Evolutionary conservation across 2,329 filamentous ascomycete species (phyloP).

Genomic region (Fusarium oligoseptatum): DNA sequence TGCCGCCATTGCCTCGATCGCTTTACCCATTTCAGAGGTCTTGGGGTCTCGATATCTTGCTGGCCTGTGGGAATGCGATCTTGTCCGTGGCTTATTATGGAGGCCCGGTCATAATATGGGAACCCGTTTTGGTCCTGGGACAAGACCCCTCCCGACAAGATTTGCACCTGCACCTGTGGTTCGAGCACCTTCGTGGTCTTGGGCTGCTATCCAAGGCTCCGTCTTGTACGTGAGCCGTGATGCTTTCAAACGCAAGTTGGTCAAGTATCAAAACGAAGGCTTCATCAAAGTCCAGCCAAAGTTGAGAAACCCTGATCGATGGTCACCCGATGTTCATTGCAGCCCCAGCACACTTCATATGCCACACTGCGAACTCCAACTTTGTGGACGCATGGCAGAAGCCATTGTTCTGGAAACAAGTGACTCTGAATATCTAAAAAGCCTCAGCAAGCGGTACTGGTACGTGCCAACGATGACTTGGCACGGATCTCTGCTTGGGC

Average conservation of each 20-base stretch:
- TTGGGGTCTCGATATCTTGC: conserved; percentile 18
- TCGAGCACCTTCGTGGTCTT: conserved; percentile 27
- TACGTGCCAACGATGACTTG: not conserved
- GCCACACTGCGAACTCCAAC: conserved; percentile 20
- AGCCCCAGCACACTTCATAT: conserved; percentile 10
- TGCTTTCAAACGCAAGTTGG: not conserved
- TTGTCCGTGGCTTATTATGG: conserved; percentile 10
- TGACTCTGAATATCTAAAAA: not conserved
- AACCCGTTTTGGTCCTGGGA: not conserved
- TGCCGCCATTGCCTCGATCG: conserved; percentile 19
- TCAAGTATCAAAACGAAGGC: not conserved
- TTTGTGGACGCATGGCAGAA: not conserved
- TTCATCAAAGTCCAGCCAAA: not conserved
- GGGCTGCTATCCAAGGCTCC: conserved; percentile 20
- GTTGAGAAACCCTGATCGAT: not conserved
- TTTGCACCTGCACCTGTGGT: conserved; percentile 4
- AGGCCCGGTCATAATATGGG: conserved; percentile 5
- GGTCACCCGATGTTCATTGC: conserved; percentile 1
- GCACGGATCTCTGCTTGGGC: not conserved
- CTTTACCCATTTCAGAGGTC: not conserved
- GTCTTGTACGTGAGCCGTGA: not conserved
- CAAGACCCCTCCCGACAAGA: conserved; percentile 1
- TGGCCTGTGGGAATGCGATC: conserved; percentile 22
- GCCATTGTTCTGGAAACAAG: not conserved
- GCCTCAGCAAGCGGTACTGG: not conserved